These are phyloP conservation scores for Tetrastigma voinierianum DNA, from an alignment of 164 flowering plant species.

Conservation along the genomic window DNA sequence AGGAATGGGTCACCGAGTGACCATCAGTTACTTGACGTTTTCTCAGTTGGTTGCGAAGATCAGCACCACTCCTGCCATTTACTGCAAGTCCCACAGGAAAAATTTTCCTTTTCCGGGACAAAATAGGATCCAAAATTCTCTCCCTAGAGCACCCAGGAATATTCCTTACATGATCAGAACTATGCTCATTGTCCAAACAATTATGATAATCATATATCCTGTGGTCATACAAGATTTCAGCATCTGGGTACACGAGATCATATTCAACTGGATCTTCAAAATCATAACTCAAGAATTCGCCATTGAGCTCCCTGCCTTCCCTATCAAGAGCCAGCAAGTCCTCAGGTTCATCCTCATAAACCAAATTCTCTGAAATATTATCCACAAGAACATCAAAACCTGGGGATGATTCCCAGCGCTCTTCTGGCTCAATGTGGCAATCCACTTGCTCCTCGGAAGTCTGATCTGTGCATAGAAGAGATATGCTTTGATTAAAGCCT, in stretches of 20 bases:
- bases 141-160: constrained; percentile 22
- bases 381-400: constrained; percentile 83
- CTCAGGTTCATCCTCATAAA: constrained; percentile 39
- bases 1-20: constrained; percentile 8
- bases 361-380: constrained; percentile 38
- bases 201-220: constrained; percentile 23
- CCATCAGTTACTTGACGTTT: constrained; percentile 33
- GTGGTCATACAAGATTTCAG: constrained; percentile 25
- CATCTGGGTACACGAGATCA: constrained; percentile 27
- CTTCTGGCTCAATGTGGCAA: constrained; percentile 45
- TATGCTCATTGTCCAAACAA: constrained; percentile 20
- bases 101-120: constrained; percentile 29
- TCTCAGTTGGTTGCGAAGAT: constrained; percentile 48
- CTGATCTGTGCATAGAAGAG: constrained; percentile 23
- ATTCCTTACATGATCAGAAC: constrained; percentile 15
- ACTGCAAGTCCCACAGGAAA: constrained; percentile 18
- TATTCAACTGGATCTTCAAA: constrained; percentile 27
- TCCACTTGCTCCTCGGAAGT: constrained; percentile 40
- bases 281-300: constrained; percentile 37
- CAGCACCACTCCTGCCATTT: constrained; percentile 22
- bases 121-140: constrained; percentile 24
- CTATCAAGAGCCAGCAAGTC: constrained; percentile 28
- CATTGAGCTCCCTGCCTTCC: constrained; percentile 28
- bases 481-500: constrained; percentile 14
- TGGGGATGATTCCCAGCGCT: constrained; percentile 67